Conservation (phyloP, 164 flowering plant species). For the Cinnamomum micranthum region DNA sequence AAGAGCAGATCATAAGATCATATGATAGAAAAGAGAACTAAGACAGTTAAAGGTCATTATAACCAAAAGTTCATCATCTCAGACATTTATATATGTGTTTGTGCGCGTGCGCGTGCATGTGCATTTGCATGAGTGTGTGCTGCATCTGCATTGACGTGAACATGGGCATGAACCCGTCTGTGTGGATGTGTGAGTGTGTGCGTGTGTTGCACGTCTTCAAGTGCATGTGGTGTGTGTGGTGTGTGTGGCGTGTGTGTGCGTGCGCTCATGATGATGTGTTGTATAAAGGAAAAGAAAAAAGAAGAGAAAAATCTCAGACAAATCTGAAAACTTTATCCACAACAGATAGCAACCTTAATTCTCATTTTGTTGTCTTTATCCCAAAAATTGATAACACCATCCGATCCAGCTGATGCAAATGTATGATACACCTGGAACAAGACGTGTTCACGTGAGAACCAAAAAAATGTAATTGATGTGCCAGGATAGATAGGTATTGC, state of each 20-base stretch:
- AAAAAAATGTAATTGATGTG: not conserved
- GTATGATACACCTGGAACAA: slow-evolving; percentile 80
- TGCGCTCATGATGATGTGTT: not conserved
- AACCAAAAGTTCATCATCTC: not conserved
- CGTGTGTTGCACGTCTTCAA: no score
- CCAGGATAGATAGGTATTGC: not conserved
- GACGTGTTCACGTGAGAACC: not conserved
- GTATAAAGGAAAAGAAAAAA: not conserved
- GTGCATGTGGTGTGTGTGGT: no score
- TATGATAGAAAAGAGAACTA: not conserved
- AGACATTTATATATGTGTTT: not conserved
- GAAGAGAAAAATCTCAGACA: not conserved
- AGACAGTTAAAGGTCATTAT: not conserved
- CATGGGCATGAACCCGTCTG: no score
- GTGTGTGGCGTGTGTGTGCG: no score
- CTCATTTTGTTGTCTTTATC: slow-evolving; percentile 98
- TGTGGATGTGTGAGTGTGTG: no score
- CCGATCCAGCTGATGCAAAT: slow-evolving; percentile 95
- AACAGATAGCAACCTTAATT: slow-evolving; percentile 51
- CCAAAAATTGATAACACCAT: slow-evolving; percentile 97
- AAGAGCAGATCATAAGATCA: no score
- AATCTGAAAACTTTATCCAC: not conserved
- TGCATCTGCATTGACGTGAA: not conserved
- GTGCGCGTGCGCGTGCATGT: not conserved
- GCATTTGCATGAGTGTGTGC: not conserved